Evolutionary conservation across 192 early-diverging fungal genomes (phyloP), one percentile per base, ranked within the genome.

Genomic region (Phycomyces blakesleeanus): DNA sequence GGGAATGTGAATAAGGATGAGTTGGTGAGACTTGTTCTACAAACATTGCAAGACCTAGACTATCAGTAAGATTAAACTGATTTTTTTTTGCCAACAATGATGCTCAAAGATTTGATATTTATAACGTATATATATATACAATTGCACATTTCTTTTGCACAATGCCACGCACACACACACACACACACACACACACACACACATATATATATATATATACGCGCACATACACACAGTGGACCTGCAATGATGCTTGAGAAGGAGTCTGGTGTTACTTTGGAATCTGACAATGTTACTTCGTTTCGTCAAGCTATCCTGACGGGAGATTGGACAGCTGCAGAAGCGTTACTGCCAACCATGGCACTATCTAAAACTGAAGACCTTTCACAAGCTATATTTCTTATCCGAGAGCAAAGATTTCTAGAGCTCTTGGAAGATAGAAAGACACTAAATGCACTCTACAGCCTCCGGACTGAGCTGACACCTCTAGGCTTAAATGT

Each of bases 381-480:
- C 10, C 20, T 40, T 18, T n/a, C 53, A 15, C 59, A 75, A 42
- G 83, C 87, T 25, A 75, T 69, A 61, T 95, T 96, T 68, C 75
- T 93, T 26, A 81, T 96, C 56, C 79, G 91, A 53, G 78, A 89
- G 51, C 97, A 99, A 81, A 93, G 94, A 69, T 99, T 87, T 64
- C 72, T 97, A 25, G 97, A 99, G 71, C 72, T 89, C 4, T 64
- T 99, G 37, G 93, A 95, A 74, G 63, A 67, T 5, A 69, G 80
- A 42, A 57, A 88, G 39, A 82, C 86, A 2, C 85, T 89, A 62
- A 76, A 81, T 52, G 97, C 96, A 4, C 66, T 96, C 49, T 51
- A 80, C 5, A 79, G 93, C 6, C 73, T 99, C 24, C 85, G 92
- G 42, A 85, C 83, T 54, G 94, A 98, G 70, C 72, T 98, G 26